These are phyloP conservation scores for Protea cynaroides DNA, from an alignment of 164 flowering plant genomes.

Conservation along the genomic window DNA sequence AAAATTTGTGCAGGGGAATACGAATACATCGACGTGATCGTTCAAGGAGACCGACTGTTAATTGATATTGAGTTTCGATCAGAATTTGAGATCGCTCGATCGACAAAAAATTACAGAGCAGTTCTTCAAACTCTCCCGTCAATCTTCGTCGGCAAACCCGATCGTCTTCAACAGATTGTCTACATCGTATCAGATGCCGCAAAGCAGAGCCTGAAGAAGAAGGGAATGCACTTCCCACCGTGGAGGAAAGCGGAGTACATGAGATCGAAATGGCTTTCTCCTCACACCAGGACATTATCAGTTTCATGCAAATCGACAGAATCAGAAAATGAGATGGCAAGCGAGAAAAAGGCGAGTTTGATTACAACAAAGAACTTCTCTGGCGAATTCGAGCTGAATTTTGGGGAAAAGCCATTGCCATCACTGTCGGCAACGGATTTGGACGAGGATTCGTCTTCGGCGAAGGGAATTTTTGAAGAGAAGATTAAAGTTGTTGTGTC, in stretches of 20 bases:
- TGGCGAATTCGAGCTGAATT: conserved; percentile 43
- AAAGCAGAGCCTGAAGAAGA: conserved; percentile 67
- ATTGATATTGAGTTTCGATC: conserved; percentile 58
- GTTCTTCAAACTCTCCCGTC: conserved; percentile 44
- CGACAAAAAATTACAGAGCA: conserved; percentile 45
- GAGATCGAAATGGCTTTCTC: conserved; percentile 58
- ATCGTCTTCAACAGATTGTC: conserved; percentile 60
- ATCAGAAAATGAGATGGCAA: neutral
- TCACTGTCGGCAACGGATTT: neutral
- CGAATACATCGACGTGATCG: conserved; percentile 58
- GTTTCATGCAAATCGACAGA: neutral
- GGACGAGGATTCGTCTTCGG: conserved; percentile 6
- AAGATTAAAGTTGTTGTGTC: conserved; percentile 7
- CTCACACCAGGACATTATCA: conserved; percentile 29
- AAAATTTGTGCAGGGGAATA: conserved; percentile 39
- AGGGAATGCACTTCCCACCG: conserved; percentile 74
- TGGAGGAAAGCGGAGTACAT: conserved; percentile 73
- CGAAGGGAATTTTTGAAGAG: conserved; percentile 10
- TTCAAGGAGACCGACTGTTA: conserved; percentile 44
- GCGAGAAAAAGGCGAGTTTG: neutral
- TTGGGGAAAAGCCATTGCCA: conserved; percentile 26
- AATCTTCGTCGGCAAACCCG: conserved; percentile 60
- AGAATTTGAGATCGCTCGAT: conserved; percentile 60
- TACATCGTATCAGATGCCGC: conserved; percentile 58
- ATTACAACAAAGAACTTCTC: conserved; percentile 9